Base-by-base conservation (phyloP, 768 basidiomycete species). In the Trametes cinnabarina region DNA sequence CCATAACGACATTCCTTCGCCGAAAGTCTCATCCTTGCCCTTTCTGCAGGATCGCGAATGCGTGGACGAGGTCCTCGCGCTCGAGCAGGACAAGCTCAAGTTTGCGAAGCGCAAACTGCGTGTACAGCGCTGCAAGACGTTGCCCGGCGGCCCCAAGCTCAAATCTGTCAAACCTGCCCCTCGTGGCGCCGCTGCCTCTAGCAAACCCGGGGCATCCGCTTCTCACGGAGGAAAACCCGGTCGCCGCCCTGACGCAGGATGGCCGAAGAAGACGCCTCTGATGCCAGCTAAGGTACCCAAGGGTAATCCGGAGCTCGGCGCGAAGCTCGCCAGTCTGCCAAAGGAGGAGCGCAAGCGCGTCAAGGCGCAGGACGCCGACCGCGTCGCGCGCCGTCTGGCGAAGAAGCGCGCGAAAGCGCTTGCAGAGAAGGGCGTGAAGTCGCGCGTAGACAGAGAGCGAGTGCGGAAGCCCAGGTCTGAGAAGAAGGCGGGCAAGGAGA, bases 101-200 rank as follows among this genome's bases (percentile, higher is more conserved):
- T 93, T 98, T 68, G 92, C 92, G 17, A 97, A 96, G 71, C 91
- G 94, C 63, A 93, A 88, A 66, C 79, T 98, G 3, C 88, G 96
- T 20, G 85, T 98, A 3, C 90, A 98, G 68, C 84, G 90, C 35
- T 98, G 94, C 77, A 96, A 93, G 71, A 85, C 84, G n/a, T 49
- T 84, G 22, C 75, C 82, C 19, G 77, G 82, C n/a, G 68, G 52
- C 2, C 55, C 58, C 30, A 68, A 65, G 42, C 63, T 72, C 64
- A 63, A 61, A 20, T 51, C 71, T 63, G 50, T 69, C 41, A 71
- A 68, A 60, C 55, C 59, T 44, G 59, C 42, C 47, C 53, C n/a
- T n/a, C n/a, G n/a, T n/a, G n/a, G 58, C 20, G 55, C 55, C 28
- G 52, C 68, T 51, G 61, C 55, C 58, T 67, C 65, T 47, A 51